Conservation (phyloP, 1,139 yeast genomes). For the Geotrichum cucujoidarum region DNA sequence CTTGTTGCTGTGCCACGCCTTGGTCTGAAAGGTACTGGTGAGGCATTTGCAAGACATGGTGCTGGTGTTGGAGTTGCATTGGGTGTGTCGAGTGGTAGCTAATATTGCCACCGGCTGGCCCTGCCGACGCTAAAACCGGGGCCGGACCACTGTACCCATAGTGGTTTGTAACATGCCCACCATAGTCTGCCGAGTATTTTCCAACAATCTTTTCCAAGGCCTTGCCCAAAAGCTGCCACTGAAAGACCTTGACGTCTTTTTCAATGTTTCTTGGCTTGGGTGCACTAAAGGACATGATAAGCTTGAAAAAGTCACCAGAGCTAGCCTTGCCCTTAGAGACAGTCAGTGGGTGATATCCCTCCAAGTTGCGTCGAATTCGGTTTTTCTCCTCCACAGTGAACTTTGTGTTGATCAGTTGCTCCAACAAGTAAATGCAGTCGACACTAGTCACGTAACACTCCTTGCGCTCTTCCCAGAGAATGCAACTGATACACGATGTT, state of each 20-base stretch:
- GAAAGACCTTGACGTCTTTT: constrained; percentile 65
- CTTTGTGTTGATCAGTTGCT: constrained; percentile 51
- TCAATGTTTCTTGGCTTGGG: constrained; percentile 72
- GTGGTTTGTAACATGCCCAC: constrained; percentile 15
- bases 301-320: constrained; percentile 47
- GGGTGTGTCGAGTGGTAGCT: constrained; percentile 1
- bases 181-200: constrained; percentile 45
- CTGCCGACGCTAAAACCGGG: neutral
- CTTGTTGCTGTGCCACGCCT: neutral
- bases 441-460: constrained; percentile 59
- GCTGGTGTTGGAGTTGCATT: constrained; percentile 22
- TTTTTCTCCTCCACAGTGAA: constrained; percentile 68
- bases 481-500: constrained; percentile 49
- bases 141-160: too few species aligned
- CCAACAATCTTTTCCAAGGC: constrained; percentile 60
- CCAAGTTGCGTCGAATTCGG: constrained; percentile 62
- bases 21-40: constrained; percentile 12
- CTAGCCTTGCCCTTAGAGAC: constrained; percentile 49
- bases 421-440: constrained; percentile 56
- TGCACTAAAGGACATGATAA: constrained; percentile 58
- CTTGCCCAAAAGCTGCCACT: constrained; percentile 50
- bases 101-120: neutral
- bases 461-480: constrained; percentile 52
- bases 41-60: constrained; percentile 26
- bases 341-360: constrained; percentile 59